Conservation (phyloP, 2,329 filamentous ascomycete species). For the Penicillium sp. region DNA sequence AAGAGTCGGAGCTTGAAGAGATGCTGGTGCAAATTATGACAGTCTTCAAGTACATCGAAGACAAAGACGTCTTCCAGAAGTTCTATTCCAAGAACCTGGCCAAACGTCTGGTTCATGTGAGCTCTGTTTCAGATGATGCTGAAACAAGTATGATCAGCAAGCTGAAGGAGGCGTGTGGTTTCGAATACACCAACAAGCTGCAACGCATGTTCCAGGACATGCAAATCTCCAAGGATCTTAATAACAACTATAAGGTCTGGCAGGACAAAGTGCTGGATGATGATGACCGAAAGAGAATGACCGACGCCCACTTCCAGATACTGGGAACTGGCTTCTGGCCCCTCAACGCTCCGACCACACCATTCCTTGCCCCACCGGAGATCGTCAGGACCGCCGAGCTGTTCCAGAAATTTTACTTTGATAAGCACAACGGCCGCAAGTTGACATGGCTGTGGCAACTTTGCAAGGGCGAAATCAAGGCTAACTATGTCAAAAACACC, state of each 20-base stretch:
- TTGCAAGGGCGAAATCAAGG: constrained; percentile 94
- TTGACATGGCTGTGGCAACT: constrained; percentile 98
- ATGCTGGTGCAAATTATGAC: constrained; percentile 94
- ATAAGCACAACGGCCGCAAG: constrained; percentile 95
- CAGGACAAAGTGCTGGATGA: constrained; percentile 65
- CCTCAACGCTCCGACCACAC: constrained; percentile 77
- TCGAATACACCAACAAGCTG: constrained; percentile 98
- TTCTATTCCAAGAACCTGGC: constrained; percentile 98
- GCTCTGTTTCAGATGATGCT: constrained; percentile 92
- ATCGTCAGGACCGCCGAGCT: constrained; percentile 85
- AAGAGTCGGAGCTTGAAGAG: constrained; percentile 89
- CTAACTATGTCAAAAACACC: constrained; percentile 82
- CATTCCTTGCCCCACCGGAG: constrained; percentile 81
- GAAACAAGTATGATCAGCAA: constrained; percentile 99
- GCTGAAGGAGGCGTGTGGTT: constrained; percentile 96
- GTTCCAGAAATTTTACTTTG: constrained; percentile 87
- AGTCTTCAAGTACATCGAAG: constrained; percentile 99
- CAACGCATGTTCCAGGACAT: constrained; percentile 99
- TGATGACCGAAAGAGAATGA: constrained; percentile 62
- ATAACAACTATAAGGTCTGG: constrained; percentile 79
- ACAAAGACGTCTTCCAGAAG: constrained; percentile 99
- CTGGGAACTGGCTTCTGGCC: constrained; percentile 98
- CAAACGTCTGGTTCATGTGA: constrained; percentile 89
- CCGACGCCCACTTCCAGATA: constrained; percentile 88
- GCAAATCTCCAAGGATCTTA: constrained; percentile 97